Conservation (phyloP, 768 basidiomycete genomes). For the Auriscalpium microsporum region DNA sequence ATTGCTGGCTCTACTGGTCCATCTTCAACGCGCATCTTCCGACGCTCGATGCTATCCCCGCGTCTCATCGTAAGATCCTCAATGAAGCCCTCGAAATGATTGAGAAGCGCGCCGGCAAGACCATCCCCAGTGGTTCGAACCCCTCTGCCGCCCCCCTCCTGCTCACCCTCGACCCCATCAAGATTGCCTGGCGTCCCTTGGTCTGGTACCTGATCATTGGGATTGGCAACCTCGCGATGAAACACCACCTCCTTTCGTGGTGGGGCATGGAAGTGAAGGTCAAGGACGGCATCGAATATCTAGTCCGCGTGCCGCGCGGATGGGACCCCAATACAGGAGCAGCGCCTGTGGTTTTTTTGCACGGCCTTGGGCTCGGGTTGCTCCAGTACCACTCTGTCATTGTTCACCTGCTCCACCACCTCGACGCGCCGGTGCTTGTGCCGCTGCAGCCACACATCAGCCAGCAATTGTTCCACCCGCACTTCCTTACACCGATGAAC, state of each 20-base stretch:
- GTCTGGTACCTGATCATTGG: constrained; percentile 50
- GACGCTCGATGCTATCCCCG: constrained; percentile 36
- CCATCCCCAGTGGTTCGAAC: constrained; percentile 53
- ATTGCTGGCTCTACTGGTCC: constrained; percentile 77
- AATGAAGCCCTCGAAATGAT: constrained; percentile 53
- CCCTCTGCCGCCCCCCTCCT: constrained; percentile 46
- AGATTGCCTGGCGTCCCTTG: constrained; percentile 60
- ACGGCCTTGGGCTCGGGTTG: constrained; percentile 83
- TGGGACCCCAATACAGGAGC: constrained; percentile 54
- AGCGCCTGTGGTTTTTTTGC: constrained; percentile 74
- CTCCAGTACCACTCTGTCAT: constrained; percentile 62
- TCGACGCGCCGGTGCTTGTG: constrained; percentile 67
- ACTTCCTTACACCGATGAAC: constrained; percentile 64
- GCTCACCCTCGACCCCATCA: constrained; percentile 72
- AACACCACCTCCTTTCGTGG: constrained; percentile 32
- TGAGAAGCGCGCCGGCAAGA: constrained; percentile 63
- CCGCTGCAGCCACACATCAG: constrained; percentile 76
- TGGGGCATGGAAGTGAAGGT: constrained; percentile 37
- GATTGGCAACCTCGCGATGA: constrained; percentile 39
- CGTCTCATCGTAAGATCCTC: constrained; percentile 40
- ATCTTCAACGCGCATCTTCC: constrained; percentile 66
- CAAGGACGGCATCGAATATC: constrained; percentile 71
- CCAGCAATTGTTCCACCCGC: constrained; percentile 73
- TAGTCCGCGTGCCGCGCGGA: constrained; percentile 57
- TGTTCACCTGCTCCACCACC: constrained; percentile 42